phyloP scores from a whole-genome alignment of 2,329 filamentous ascomycete species.

The Sporothrix sp. region DNA sequence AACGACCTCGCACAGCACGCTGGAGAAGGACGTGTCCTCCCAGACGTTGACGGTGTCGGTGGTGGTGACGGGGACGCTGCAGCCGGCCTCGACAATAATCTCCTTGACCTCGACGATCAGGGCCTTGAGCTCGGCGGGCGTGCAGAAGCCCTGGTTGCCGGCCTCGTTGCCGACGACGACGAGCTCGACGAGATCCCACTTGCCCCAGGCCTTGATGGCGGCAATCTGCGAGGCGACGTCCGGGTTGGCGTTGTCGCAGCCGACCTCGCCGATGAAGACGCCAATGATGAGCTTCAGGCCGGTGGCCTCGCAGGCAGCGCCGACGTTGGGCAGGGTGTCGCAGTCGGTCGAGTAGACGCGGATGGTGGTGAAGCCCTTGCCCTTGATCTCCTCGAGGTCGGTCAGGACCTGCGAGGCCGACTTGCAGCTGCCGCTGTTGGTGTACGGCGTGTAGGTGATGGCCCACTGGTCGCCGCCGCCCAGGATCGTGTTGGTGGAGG shows the following conservation, averaged over 20 bases:
- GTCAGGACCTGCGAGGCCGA: conserved; percentile 40
- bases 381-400: conserved; percentile 55
- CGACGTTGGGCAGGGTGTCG: conserved; percentile 66
- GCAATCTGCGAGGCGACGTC: conserved; percentile 64
- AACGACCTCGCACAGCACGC: conserved; percentile 58
- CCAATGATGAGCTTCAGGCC: conserved; percentile 76
- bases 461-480: conserved; percentile 51
- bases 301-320: conserved; percentile 53
- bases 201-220: conserved; percentile 59
- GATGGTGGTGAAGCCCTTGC: conserved; percentile 57
- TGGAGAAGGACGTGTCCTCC: conserved; percentile 49
- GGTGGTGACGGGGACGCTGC: conserved; percentile 68
- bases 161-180: conserved; percentile 88
- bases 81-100: conserved; percentile 54
- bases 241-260: conserved; percentile 46
- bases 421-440: conserved; percentile 54
- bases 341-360: conserved; percentile 94
- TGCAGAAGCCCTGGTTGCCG: conserved; percentile 63
- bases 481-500: conserved; percentile 24
- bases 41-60: conserved; percentile 77
- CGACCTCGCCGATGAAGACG: conserved; percentile 66
- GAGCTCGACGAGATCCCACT: conserved; percentile 69
- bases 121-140: conserved; percentile 51
- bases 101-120: conserved; percentile 62
- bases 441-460: conserved; percentile 75